phyloP scores from a whole-genome alignment of 1,284 basidiomycete species.

The Irpex sp. region DNA sequence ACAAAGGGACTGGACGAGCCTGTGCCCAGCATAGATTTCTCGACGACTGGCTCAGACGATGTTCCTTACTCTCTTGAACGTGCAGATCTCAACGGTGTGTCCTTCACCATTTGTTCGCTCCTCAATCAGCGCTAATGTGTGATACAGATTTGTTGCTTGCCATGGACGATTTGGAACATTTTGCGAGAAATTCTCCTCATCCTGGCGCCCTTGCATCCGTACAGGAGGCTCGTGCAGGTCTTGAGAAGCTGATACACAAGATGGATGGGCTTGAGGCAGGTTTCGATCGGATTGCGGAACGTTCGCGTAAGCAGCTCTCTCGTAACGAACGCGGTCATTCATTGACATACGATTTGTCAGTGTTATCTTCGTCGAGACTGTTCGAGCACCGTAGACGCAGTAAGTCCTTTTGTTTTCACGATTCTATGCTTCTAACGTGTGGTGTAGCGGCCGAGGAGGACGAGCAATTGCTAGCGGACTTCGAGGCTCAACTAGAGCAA shows the following conservation, averaged over 20 bases:
- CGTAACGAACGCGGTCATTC: neutral
- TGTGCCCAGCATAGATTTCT: slow-evolving; percentile 76
- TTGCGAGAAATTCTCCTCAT: slow-evolving; percentile 42
- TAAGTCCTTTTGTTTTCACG: slow-evolving; percentile 34
- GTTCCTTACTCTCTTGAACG: slow-evolving; percentile 62
- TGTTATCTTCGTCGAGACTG: slow-evolving; percentile 69
- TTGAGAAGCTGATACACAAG: slow-evolving; percentile 67
- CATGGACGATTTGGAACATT: slow-evolving; percentile 63
- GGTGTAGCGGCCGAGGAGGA: slow-evolving; percentile 60
- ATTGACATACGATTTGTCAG: slow-evolving; percentile 31
- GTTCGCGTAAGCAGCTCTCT: slow-evolving; percentile 56
- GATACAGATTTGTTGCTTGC: slow-evolving; percentile 56
- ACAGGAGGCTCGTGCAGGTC: slow-evolving; percentile 50
- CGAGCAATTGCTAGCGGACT: slow-evolving; percentile 65
- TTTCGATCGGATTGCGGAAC: slow-evolving; percentile 79
- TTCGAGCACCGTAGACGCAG: slow-evolving; percentile 63
- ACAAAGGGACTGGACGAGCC: slow-evolving; percentile 71
- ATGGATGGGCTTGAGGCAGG: slow-evolving; percentile 75
- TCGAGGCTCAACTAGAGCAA: slow-evolving; percentile 58
- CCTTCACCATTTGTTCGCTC: neutral
- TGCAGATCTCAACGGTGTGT: slow-evolving; percentile 69
- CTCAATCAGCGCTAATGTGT: neutral
- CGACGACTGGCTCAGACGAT: slow-evolving; percentile 48
- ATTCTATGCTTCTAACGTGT: neutral
- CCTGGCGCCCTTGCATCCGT: slow-evolving; percentile 50